Evolutionary conservation across 163 green algal species (phyloP).

Genomic region (Scenedesmus sp.): DNA sequence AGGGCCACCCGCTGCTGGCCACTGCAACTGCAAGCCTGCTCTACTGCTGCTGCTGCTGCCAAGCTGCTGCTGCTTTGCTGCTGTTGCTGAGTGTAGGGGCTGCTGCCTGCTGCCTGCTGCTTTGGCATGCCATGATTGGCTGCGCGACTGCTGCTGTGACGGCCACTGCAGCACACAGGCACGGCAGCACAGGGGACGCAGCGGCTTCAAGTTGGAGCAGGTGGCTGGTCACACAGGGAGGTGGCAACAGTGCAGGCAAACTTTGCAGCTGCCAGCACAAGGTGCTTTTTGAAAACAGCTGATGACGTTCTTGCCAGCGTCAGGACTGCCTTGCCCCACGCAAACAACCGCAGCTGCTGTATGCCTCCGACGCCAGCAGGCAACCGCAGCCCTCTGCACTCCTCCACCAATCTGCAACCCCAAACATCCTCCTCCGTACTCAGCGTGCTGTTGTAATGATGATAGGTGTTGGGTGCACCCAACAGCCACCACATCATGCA

Average conservation of each 20-base stretch:
- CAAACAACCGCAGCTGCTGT: background rate
- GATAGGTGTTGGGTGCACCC: background rate
- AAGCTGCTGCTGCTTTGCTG: background rate
- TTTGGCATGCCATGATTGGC: background rate
- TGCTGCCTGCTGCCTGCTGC: conserved; percentile 2
- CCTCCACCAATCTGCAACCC: background rate
- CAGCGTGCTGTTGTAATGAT: background rate
- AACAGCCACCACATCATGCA: background rate
- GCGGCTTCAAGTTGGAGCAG: background rate
- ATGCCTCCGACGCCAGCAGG: background rate
- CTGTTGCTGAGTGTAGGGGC: background rate
- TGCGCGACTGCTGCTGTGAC: background rate
- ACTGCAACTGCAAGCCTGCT: background rate
- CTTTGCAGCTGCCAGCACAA: too few relatives aligned
- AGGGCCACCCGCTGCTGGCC: background rate
- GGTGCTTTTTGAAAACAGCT: too few relatives aligned
- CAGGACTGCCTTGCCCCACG: too few relatives aligned
- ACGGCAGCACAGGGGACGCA: background rate
- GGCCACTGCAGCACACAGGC: background rate
- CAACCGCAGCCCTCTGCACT: background rate
- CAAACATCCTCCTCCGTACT: background rate
- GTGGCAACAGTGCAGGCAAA: too few relatives aligned
- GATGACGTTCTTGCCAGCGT: too few relatives aligned
- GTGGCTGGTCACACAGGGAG: background rate
- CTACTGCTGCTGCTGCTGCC: conserved; percentile 7